Evolutionary conservation across 169 alveolate species (phyloP), one percentile per base, ranked within the genome.

Genomic region (Plasmodium yoelii): DNA sequence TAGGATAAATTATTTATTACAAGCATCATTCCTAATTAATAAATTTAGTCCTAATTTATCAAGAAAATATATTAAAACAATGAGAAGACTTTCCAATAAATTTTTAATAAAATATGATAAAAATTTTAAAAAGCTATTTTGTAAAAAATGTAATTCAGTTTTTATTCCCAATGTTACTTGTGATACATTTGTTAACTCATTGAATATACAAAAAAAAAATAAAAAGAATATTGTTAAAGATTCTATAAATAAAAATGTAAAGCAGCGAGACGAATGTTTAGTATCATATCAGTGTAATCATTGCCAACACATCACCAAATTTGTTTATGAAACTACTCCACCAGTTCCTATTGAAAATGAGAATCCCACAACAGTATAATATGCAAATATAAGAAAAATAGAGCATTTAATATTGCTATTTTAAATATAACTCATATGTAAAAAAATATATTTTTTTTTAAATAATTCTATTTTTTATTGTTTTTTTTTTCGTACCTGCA

Each of bases 81-180:
- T 86, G 91, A 86, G 75, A 59, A 69, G 72, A 86, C 65, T 86
- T 59, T 86, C 87, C 34, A 86, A 86, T 56, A 86, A 86, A 26
- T 70, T 57, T 70, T 86, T 86, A 59, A 86, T 86, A 86, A 68
- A 70, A 86, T 24, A 70, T 72, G 87, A 70, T 64, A 86, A 49
- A 69, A 63, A 68, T 69, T 86, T 70, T 64, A 86, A 86, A 72
- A 86, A 86, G 34, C 59, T 86, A 19, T 86, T 86, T 65, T 86
- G 91, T 44, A 86, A 86, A 86, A 86, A 86, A 61, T 86, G 91
- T 22, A 70, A 86, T 53, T 63, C 91, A 51, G 91, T 86, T 63
- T 87, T 86, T 51, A 69, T 86, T 60, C 91, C 91, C 56, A 61
- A 87, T 70, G 87, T 34, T 57, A 86, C 87, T 39, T 86, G 91